These are phyloP conservation scores for Pyrenophora tritici-repentis DNA, from an alignment of 2,329 filamentous ascomycete species.

Conservation along the genomic window DNA sequence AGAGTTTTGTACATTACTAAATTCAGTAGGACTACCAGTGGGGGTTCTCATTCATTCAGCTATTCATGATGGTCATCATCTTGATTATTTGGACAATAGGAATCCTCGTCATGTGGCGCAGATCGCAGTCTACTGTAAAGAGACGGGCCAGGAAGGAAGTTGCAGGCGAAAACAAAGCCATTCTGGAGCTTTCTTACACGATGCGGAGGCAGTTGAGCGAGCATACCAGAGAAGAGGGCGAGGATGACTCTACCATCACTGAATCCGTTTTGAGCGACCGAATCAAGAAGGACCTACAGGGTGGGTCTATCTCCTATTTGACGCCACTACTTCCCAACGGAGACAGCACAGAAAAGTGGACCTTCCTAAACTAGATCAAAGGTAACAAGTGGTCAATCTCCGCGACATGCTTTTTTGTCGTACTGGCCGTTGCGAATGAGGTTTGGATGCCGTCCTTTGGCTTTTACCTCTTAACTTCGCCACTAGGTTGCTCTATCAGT, in stretches of 20 bases:
- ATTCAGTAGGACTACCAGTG: slow-evolving; percentile 26
- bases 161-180: slow-evolving; percentile 25
- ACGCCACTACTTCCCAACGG: background rate
- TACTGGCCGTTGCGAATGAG: too few relatives aligned
- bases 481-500: background rate
- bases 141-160: slow-evolving; percentile 10
- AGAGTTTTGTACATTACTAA: background rate
- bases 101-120: slow-evolving; percentile 21
- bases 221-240: background rate
- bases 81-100: slow-evolving; percentile 25
- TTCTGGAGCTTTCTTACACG: slow-evolving; percentile 26
- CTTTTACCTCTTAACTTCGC: background rate
- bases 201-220: slow-evolving; percentile 17
- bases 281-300: slow-evolving; percentile 6
- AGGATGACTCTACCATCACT: background rate
- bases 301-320: slow-evolving; percentile 24
- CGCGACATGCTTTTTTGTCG: background rate
- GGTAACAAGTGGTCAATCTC: background rate
- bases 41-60: slow-evolving; percentile 33
- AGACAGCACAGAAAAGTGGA: background rate
- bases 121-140: slow-evolving; percentile 9
- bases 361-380: background rate
- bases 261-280: slow-evolving; percentile 2
- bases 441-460: background rate
- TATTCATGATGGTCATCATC: slow-evolving; percentile 19